These are phyloP conservation scores for Phlegmacium glaucopus DNA, from an alignment of 768 basidiomycete genomes.

Conservation along the genomic window DNA sequence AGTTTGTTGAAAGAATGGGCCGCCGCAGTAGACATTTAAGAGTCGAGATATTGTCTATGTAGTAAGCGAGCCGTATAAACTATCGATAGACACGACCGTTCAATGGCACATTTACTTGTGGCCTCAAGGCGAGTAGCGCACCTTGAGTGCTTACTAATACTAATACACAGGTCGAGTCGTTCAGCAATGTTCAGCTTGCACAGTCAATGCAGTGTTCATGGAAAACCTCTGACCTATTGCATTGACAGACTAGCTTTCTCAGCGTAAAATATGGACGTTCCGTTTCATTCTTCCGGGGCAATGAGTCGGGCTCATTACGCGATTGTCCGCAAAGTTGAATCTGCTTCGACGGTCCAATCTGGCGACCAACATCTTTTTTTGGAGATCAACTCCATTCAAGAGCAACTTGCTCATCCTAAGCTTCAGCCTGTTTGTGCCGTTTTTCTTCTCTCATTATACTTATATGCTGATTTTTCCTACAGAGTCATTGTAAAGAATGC, in stretches of 20 bases:
- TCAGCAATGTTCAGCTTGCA: too few species aligned
- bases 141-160: too few species aligned
- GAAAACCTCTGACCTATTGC: too few species aligned
- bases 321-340: slow-evolving; percentile 72
- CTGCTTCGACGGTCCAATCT: slow-evolving; percentile 48
- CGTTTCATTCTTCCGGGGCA: slow-evolving; percentile 77
- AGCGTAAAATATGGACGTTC: slow-evolving; percentile 55
- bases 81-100: too few species aligned
- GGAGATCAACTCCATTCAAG: slow-evolving; percentile 58
- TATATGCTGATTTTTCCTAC: slow-evolving; percentile 11
- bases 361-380: slow-evolving; percentile 58
- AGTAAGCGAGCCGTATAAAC: neutral
- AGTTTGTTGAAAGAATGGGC: slow-evolving; percentile 82
- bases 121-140: too few species aligned
- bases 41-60: neutral
- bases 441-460: slow-evolving; percentile 3
- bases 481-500: slow-evolving; percentile 66
- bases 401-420: slow-evolving; percentile 45
- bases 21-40: slow-evolving; percentile 31
- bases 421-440: slow-evolving; percentile 50
- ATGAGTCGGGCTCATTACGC: slow-evolving; percentile 72
- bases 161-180: too few species aligned
- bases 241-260: neutral
- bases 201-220: too few species aligned
- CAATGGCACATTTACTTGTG: too few species aligned